Percentiles rank a stretch among this genome's conserved stretches.
These are phyloP conservation scores for Hortaea werneckii DNA, from an alignment of 2,329 filamentous ascomycete species.

Conservation along the genomic window DNA sequence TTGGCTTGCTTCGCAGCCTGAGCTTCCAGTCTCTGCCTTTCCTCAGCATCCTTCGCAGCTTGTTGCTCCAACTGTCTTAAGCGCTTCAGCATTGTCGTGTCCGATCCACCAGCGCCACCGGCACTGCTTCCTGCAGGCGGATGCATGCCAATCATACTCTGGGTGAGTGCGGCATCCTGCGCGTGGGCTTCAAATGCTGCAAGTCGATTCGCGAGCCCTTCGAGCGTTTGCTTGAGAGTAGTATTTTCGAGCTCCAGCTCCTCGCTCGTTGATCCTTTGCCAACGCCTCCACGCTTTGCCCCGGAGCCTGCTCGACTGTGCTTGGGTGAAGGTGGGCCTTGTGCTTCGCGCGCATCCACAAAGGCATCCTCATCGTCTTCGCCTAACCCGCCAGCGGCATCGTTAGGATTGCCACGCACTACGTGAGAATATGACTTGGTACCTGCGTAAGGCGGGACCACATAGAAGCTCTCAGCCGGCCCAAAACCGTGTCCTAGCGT, in stretches of 20 bases:
- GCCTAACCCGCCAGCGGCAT: slow-evolving; percentile 19
- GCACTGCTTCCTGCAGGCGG: slow-evolving; percentile 31
- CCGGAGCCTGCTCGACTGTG: slow-evolving; percentile 27
- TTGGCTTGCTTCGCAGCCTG: slow-evolving; percentile 53
- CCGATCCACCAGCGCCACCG: slow-evolving; percentile 34
- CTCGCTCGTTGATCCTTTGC: slow-evolving; percentile 59
- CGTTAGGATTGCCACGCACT: slow-evolving; percentile 30
- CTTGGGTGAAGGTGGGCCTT: slow-evolving; percentile 32
- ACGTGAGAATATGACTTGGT: slow-evolving; percentile 92
- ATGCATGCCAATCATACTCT: slow-evolving; percentile 54
- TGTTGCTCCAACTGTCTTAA: slow-evolving; percentile 50
- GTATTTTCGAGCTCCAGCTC: slow-evolving; percentile 84
- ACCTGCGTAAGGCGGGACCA: slow-evolving; percentile 83
- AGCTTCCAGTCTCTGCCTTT: slow-evolving; percentile 50
- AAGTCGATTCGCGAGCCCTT: slow-evolving; percentile 77
- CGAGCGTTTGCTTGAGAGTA: slow-evolving; percentile 72
- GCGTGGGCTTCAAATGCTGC: slow-evolving; percentile 88
- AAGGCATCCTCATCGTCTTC: slow-evolving; percentile 69
- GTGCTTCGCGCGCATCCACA: slow-evolving; percentile 71
- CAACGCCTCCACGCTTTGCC: slow-evolving; percentile 9
- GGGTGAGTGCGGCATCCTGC: slow-evolving; percentile 76
- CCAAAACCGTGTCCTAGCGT: slow-evolving; percentile 45
- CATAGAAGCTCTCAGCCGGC: slow-evolving; percentile 69
- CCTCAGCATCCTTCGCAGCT: slow-evolving; percentile 45
- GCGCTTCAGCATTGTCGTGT: slow-evolving; percentile 3